phyloP scores from a whole-genome alignment of 2,329 filamentous ascomycete species.

The Allantophomopsis cytisporea region DNA sequence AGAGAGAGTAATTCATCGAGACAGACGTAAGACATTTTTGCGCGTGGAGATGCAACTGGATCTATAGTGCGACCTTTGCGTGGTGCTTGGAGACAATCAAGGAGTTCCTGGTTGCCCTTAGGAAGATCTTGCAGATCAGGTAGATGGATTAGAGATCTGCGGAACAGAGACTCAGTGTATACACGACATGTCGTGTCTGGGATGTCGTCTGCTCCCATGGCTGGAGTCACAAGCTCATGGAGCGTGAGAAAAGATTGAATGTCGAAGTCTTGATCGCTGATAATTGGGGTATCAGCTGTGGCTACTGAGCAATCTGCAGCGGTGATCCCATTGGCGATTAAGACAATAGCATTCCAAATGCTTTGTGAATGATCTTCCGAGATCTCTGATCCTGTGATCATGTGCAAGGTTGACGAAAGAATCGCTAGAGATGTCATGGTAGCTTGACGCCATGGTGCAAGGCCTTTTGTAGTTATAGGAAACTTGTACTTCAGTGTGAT shows the following conservation, averaged over 20 bases:
- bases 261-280: slow-evolving; percentile 69
- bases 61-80: slow-evolving; percentile 63
- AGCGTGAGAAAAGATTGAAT: slow-evolving; percentile 59
- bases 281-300: slow-evolving; percentile 30
- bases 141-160: slow-evolving; percentile 66
- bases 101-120: slow-evolving; percentile 31
- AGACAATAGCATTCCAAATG: slow-evolving; percentile 60
- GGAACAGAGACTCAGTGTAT: slow-evolving; percentile 68
- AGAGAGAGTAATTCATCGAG: slow-evolving; percentile 67
- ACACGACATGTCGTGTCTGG: slow-evolving; percentile 51
- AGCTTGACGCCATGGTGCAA: slow-evolving; percentile 67
- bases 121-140: slow-evolving; percentile 46
- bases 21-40: slow-evolving; percentile 66
- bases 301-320: slow-evolving; percentile 43
- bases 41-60: slow-evolving; percentile 47
- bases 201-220: slow-evolving; percentile 52
- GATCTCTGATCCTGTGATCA: slow-evolving; percentile 35
- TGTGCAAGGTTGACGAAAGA: slow-evolving; percentile 49
- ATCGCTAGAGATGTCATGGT: slow-evolving; percentile 59
- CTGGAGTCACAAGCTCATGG: slow-evolving; percentile 58
- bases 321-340: slow-evolving; percentile 55
- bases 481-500: slow-evolving; percentile 75
- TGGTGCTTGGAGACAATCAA: slow-evolving; percentile 47
- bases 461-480: slow-evolving; percentile 53
- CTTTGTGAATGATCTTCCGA: slow-evolving; percentile 30